Conservation (phyloP, 768 basidiomycete genomes). For the Boletus barrowsii region DNA sequence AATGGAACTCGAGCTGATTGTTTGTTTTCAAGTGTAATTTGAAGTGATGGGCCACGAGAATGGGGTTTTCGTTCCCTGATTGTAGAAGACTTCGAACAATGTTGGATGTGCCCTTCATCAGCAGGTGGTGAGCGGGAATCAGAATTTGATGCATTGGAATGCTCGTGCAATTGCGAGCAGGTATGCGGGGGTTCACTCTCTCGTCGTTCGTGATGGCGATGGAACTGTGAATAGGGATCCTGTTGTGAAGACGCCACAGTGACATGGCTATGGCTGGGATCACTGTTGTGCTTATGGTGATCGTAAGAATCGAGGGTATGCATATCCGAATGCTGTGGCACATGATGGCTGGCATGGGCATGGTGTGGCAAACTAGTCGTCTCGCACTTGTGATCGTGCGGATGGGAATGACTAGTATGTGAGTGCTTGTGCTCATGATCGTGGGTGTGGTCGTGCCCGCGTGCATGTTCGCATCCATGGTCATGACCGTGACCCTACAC, state of each 20-base stretch:
- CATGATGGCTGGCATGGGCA: constrained; percentile 20
- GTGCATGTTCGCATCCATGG: constrained; percentile 16
- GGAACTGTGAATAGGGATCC: constrained; percentile 28
- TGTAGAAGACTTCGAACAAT: constrained; percentile 9
- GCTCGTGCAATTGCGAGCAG: constrained; percentile 28
- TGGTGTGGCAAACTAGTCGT: constrained; percentile 12
- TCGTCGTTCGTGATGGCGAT: constrained; percentile 23
- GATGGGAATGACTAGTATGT: constrained; percentile 34
- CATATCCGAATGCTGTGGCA: constrained; percentile 15
- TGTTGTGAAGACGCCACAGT: constrained; percentile 6
- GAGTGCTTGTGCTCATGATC: constrained; percentile 26
- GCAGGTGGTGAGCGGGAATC: constrained; percentile 14
- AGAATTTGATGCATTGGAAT: constrained; percentile 21
- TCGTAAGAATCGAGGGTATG: constrained; percentile 9
- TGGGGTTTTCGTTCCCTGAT: constrained; percentile 35
- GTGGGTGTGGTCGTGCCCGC: constrained; percentile 14
- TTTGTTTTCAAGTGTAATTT: constrained; percentile 30
- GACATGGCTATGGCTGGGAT: constrained; percentile 18
- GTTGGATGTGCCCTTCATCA: constrained; percentile 6
- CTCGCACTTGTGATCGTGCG: constrained; percentile 25
- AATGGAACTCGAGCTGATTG: constrained; percentile 24
- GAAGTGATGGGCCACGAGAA: constrained; percentile 41
- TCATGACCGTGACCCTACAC: constrained; percentile 18
- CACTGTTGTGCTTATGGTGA: constrained; percentile 7
- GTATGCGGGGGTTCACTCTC: constrained; percentile 23